phyloP scores from a whole-genome alignment of 2,329 filamentous ascomycete species.

The Penicillium polonicum region DNA sequence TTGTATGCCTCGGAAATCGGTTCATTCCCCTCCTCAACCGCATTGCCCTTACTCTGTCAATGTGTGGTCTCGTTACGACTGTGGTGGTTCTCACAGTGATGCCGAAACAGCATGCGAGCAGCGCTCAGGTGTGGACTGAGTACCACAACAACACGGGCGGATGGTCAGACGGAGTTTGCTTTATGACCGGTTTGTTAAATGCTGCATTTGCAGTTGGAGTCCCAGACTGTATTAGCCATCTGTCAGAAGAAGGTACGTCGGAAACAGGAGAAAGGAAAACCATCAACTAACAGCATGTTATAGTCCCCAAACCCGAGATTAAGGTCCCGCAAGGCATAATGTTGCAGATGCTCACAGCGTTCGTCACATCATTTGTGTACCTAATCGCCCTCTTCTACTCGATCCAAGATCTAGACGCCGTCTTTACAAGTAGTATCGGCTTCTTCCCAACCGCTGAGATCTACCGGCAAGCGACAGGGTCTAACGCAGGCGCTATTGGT shows the following conservation, averaged over 20 bases:
- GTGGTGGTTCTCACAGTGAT: conserved; percentile 51
- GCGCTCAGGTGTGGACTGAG: conserved; percentile 28
- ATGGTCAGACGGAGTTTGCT: conserved; percentile 41
- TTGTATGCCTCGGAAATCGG: conserved; percentile 55
- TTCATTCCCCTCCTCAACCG: conserved; percentile 52
- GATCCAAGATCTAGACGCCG: conserved; percentile 48
- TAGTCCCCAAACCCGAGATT: conserved; percentile 29
- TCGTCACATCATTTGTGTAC: conserved; percentile 47
- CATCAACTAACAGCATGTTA: background rate
- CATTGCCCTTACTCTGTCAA: conserved; percentile 54
- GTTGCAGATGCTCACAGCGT: conserved; percentile 47
- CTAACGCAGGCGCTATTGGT: conserved; percentile 51
- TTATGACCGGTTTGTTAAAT: conserved; percentile 62
- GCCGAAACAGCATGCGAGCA: conserved; percentile 40
- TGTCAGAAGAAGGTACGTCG: conserved; percentile 55
- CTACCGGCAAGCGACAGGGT: conserved; percentile 60
- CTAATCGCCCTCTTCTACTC: conserved; percentile 45
- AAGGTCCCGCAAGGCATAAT: conserved; percentile 49
- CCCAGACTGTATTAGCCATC: conserved; percentile 61
- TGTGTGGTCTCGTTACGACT: conserved; percentile 49
- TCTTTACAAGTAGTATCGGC: conserved; percentile 46
- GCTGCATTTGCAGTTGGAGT: conserved; percentile 66
- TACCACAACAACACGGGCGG: conserved; percentile 33
- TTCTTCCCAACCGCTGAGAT: conserved; percentile 66
- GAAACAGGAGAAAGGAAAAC: background rate